Base-by-base conservation (phyloP, 352 stramenopile genomes). In the Pythium coloratum region DNA sequence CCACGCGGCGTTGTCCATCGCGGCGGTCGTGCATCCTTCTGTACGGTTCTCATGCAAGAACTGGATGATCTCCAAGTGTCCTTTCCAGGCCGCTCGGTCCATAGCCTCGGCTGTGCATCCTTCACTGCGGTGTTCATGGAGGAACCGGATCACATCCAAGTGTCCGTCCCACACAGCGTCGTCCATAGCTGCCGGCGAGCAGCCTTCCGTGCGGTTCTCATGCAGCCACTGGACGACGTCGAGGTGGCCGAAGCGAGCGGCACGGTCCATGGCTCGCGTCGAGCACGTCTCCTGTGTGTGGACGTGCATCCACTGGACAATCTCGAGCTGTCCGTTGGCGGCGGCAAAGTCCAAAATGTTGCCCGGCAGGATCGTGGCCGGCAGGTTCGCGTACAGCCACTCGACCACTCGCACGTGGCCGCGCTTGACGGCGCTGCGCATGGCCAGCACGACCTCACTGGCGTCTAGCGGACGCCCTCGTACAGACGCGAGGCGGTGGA, bases 271-370 rank as follows among this genome's bases (percentile, higher is more conserved):
- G 5, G 87, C 84, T n/a, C 82, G 73, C 4, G 79, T 86, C 13
- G 85, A 85, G 73, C 85, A 95, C 61, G 78, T 80, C 71, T 94
- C 87, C 28, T 75, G 59, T 2, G 84, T 82, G 62, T 91, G 76
- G 30, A 73, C 62, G 53, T 92, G 80, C 18, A 95, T 77, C 84
- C 84, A 94, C 47, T 88, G 82, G 18, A 95, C 72, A 32, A 92
- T 77, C 38, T 75, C 60, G 9, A 95, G 71, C 64, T 92, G 85
- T 0, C 87, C 87, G 26, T 78, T 77, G 33, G 84, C 73, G 59
- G 87, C 87, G 0, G 87, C 85, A 62, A 85, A 92, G 72, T 95
- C 84, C 83, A 95, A 91, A n/a, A 90, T 76, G 65, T 78, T 81
- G 33, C 78, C 79, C 1, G 82, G 88, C 18, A 87, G 77, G 12